Evolutionary conservation across 208 protist species (phyloP), one percentile per base, ranked within the genome.

Genomic region (Strigomonas galati): DNA sequence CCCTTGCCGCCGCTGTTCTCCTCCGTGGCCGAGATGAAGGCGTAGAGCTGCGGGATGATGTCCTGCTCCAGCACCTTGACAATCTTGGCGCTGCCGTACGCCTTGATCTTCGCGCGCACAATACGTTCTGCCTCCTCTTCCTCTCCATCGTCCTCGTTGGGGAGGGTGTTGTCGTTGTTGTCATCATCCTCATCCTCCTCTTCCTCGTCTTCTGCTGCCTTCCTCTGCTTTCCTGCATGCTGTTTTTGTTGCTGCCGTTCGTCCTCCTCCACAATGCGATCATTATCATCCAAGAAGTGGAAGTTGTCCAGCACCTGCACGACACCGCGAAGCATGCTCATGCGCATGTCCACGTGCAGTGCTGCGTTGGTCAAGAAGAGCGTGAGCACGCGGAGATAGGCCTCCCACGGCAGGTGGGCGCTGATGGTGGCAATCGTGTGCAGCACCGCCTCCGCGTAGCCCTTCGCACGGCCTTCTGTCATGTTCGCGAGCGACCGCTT

Each of bases 231-330:
- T 9, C 32, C 32, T 37, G 32, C 32, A 2, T 37, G 32, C 32
- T 37, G 6, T 9, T 37, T 37, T 37, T 37, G 6, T 37, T 37
- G 6, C 9, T 37, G 6, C 9, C 9, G 12, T 26, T 27, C 49
- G 17, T 12, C 58, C 2, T 35, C 62, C 23, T 71, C 72, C 21
- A 57, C 61, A 0, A 60, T 67, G 26, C 74, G 60, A 7, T 65
- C 67, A 9, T 46, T 57, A 24, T 78, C 64, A 32, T 92, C 74
- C 9, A 97, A 62, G 68, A 95, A 97, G 75, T 82, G 71, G 54
- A 97, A 95, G 56, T 79, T 74, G 56, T 92, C 74, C 19, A 97
- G 83, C 31, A 97, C 82, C 76, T 93, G 86, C 62, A 93, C 87
- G 14, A 97, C 86, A 65, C 89, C 89, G 27, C 79, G 79, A 44